Evolutionary conservation across 1,139 yeast species (phyloP), one percentile per base, ranked within the genome.

Genomic region (Kluyveromyces sp.): DNA sequence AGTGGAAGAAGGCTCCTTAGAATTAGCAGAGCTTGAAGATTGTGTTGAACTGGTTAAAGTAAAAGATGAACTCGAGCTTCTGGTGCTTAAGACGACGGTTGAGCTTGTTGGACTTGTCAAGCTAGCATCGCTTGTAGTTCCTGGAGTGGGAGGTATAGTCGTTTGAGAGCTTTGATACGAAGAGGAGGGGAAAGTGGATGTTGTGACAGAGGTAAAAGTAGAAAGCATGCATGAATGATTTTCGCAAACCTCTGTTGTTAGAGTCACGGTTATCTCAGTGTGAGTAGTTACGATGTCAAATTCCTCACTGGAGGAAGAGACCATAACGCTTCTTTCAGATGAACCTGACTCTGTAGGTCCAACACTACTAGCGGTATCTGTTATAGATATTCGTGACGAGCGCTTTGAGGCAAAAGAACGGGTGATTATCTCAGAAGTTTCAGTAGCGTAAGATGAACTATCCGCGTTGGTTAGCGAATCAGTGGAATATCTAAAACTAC

Each of bases 161-260:
- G 26, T 22, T 9, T 22, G 26, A 22, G 26, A 22, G 9, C 26
- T 22, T 22, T 22, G 26, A 22, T 6, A 22, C 9, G 26, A 22
- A 22, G 26, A 9, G 17, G 36, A 11, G 17, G 15, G 4, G 4
- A 11, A 9, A 11, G 12, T 13, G 8, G 26, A 18, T 7, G 26
- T 19, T 15, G 19, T 32, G 4, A 32, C 18, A 13, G 34, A 32
- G 4, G 25, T 19, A 13, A 17, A 18, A 3, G 36, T 18, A 6
- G 36, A 33, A 8, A 17, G n/a, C 9, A 15, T 11, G 15, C 36
- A 33, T 33, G n/a, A 7, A 12, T 33, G 13, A 18, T 15, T 19
- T 12, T 19, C 36, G 12, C 36, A 33, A 9, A 33, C 36, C 26
- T 33, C 36, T 4, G 36, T 33, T 8, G 25, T 33, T 19, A 18